Percentiles rank a stretch among this genome's conserved stretches.
Evolutionary conservation across 345 rosid species (phyloP).

Genomic region (Schrenkiella parvula): DNA sequence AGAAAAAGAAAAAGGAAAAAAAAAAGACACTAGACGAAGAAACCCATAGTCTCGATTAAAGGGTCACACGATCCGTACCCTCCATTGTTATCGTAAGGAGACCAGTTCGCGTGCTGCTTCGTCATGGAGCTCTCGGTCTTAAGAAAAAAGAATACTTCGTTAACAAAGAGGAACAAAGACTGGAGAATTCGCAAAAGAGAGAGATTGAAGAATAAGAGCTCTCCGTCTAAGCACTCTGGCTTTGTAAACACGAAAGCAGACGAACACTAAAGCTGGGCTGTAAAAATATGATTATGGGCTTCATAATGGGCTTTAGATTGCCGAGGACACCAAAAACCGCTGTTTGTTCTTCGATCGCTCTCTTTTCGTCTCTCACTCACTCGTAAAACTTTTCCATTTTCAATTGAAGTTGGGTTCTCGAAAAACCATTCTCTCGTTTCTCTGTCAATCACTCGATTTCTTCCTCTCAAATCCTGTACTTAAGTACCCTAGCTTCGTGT

Average conservation of each 20-base stretch:
- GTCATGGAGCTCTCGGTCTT: slow-evolving; percentile 43
- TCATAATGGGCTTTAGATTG: not conserved
- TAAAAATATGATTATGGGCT: not conserved
- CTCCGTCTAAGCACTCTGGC: slow-evolving; percentile 5
- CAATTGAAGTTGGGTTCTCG: slow-evolving; percentile 8
- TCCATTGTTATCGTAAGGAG: slow-evolving; percentile 98
- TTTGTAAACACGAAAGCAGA: slow-evolving; percentile 28
- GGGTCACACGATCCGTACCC: slow-evolving; percentile 49
- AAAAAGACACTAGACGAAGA: not conserved
- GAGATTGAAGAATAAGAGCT: not conserved
- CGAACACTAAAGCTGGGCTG: not conserved
- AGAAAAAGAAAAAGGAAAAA: not conserved
- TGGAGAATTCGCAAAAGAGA: not conserved
- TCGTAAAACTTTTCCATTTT: slow-evolving; percentile 4
- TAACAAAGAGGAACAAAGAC: not conserved
- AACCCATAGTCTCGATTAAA: not conserved
- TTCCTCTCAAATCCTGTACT: not conserved
- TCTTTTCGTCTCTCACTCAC: not conserved
- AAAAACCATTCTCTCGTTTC: not conserved
- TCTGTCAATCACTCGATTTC: not conserved
- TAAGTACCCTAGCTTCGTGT: not conserved
- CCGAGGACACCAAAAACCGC: not conserved
- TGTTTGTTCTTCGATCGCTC: not conserved
- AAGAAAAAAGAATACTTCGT: not conserved
- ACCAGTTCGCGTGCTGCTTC: slow-evolving; percentile 78